Evolutionary conservation across 768 basidiomycete species (phyloP), one percentile per base, ranked within the genome.

Genomic region (Phanerochaete carnosa): DNA sequence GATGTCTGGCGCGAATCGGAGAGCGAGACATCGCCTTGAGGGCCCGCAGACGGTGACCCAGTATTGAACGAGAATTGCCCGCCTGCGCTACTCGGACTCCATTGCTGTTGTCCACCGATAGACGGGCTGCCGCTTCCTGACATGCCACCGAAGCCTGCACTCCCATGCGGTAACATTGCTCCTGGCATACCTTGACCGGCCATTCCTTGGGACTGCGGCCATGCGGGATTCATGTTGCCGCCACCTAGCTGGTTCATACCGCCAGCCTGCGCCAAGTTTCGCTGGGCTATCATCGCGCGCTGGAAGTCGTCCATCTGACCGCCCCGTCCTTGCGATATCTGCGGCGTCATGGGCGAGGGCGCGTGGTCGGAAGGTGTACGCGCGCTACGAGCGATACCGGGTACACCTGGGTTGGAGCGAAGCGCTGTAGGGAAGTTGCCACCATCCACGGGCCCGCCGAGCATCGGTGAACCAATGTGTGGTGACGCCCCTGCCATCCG

Each of bases 351-450:
- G 1, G 79, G 79, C 1, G 79, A 80, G 57, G 76, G 75, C 2
- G 77, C 75, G 35, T 79, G 76, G 61, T 91, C 89, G 19, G 88
- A 85, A n/a, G 90, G 90, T 45, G 90, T 90, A 58, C 89, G 80
- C 53, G 84, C 82, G 65, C 85, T 90, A 66, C 90, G 78, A 23
- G 89, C 87, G 55, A 92, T 92, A 13, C 89, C 89, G 0, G 88
- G 88, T 56, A 90, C 86, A 23, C 82, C 72, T 45, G 79, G 74
- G 67, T 84, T 87, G 45, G 86, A 86, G 22, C 85, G 78, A 30
- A 87, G 72, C 5, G 78, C 76, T 13, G 83, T 79, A 60, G 83
- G 81, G 57, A 66, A 66, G 30, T 30, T 50, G 26, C 47, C 77
- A 73, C 65, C 73, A 68, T 54, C 72, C 68, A 62, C 73, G 33